Evolutionary conservation across 768 basidiomycete species (phyloP), one percentile per base, ranked within the genome.

Genomic region (Lactarius trivialis): DNA sequence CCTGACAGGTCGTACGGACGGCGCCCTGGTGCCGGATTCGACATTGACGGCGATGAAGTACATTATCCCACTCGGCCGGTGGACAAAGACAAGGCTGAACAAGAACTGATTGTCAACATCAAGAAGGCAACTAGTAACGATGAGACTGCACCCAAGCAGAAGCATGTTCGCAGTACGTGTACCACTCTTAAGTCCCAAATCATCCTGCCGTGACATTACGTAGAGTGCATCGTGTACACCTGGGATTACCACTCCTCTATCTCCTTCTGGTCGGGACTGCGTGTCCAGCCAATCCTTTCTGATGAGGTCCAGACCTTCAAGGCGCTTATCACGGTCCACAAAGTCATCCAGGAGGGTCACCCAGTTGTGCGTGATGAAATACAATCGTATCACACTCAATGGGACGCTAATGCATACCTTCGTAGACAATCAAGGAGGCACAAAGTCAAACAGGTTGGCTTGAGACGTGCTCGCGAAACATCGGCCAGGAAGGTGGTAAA

Each of bases 261-360:
- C 68, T 95, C 95, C 7, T 98, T 98, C 73, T 99, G 97, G 97
- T 93, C 92, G 68, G 93, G 93, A 32, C 81, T 99, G 7, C 83
- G 97, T 33, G 97, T 98, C 2, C 96, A 98, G 66, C 97, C 97
- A 45, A 97, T 99, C 69, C 77, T 99, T 30, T 85, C 94, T 4
- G 97, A 99, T 74, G 97, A 99, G 77, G 85, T 98, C 0, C 94
- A 97, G 76, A 96, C 97, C 0, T 99, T 98, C 82, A 99, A 99
- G 75, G 91, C 91, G 2, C 82, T 99, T 67, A 98, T 99, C 67
- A 92, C 89, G 11, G 94, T 98, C 14, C 97, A 99, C 76, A 99
- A 99, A 76, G 86, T 99, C 48, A 73, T 99, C 37, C 97, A 99
- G 75, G 97, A 99, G 74, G 97, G 97, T 5, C 97, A 99, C 72